These are phyloP conservation scores for Diversispora eburnea DNA, from an alignment of 192 early-diverging fungal genomes.

Conservation along the genomic window DNA sequence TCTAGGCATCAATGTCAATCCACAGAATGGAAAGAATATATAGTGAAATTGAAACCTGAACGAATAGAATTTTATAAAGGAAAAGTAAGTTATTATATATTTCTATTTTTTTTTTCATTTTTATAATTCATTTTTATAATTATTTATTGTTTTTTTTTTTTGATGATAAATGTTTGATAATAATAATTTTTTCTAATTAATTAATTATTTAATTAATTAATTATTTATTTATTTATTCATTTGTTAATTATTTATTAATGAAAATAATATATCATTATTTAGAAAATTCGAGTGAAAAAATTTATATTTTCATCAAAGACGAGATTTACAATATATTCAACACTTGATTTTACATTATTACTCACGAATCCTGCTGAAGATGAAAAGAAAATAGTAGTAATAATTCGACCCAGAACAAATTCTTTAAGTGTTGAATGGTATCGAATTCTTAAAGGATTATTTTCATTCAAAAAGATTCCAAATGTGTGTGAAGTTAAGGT, in stretches of 20 bases:
- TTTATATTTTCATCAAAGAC: constrained; percentile 27
- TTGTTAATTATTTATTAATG: not conserved
- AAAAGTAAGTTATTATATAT: not conserved
- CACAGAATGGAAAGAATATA: constrained; percentile 22
- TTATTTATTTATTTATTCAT: not conserved
- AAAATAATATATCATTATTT: not conserved
- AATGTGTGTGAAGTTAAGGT: constrained; percentile 34
- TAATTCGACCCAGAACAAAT: constrained; percentile 33
- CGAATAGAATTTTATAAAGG: constrained; percentile 1
- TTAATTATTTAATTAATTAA: no score
- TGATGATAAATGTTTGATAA: no score
- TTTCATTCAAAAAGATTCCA: constrained; percentile 31
- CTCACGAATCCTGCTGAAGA: constrained; percentile 26
- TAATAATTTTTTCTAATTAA: no score
- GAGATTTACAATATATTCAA: constrained; percentile 30
- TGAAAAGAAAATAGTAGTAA: constrained; percentile 31
- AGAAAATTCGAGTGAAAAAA: constrained; percentile 32
- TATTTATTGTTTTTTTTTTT: no score
- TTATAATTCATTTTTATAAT: not conserved
- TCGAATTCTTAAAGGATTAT: constrained; percentile 32
- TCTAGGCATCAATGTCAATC: not conserved
- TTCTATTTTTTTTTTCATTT: not conserved
- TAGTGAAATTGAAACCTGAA: not conserved
- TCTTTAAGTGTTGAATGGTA: constrained; percentile 37
- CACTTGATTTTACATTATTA: constrained; percentile 38